Base-by-base conservation (phyloP, 2,329 filamentous ascomycete species). In the Xylariaceae sp. region DNA sequence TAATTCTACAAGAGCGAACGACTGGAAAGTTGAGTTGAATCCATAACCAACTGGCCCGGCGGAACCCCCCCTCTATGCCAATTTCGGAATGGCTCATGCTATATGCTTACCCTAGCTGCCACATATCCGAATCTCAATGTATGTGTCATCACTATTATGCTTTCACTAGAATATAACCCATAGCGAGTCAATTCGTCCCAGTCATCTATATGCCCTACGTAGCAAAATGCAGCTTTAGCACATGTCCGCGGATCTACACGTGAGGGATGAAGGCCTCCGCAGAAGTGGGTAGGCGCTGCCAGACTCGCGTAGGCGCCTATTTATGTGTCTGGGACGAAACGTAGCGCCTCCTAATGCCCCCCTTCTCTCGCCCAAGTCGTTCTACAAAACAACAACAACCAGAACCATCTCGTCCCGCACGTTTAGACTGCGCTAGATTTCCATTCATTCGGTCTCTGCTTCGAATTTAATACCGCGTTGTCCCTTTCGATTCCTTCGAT, bases 321-420 rank as follows among this genome's bases (percentile, higher is more conserved):
- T 30, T 30, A 30, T 30, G 23, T 30, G 23, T 30, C 23, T 30
- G 23, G 23, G 23, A 30, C 23, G 23, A 30, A 30, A 30, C 23
- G 23, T 30, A 18, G 15, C 49, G 23, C 18, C 11, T 51, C 23
- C 23, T 30, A 30, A 52, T 37, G 23, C 15, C 50, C 51, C 37
- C 37, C 54, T 44, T 49, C 54, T 51, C 23, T 42, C 58, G 57
- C 59, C 57, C 58, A 61, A 59, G 30, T 58, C 47, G 34, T 52
- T 30, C 39, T 54, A 39, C 45, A 34, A 39, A 39, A 53, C 57
- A 50, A 61, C 55, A 34, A 35, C 45, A 39, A 11, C 49, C 44
- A 15, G 42, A 30, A 47, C 48, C 37, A 30, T 5, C 56, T 2
- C 18, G 23, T 23, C 44, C 54, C 11, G 17, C 6, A 56, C 15